Base-by-base conservation (phyloP, 148 eudicot species). In the Fagopyrum esculentum region DNA sequence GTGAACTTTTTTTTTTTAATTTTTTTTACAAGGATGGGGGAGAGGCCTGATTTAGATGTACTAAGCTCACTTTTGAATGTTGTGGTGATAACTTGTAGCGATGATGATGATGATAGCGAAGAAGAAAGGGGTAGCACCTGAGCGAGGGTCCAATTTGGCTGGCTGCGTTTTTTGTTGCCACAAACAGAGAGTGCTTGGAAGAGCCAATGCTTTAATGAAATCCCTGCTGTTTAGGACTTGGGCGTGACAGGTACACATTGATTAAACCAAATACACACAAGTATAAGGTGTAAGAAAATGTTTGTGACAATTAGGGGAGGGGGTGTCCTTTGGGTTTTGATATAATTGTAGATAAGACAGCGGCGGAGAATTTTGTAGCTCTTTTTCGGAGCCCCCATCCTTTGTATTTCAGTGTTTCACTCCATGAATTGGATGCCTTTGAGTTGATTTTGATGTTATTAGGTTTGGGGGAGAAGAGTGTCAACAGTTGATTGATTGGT, bases 81-180 rank as follows among this genome's bases (percentile, higher is more conserved):
- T 45, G 6, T 2, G 3, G 12, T 71, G 52, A 46, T 71, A 8
- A 70, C 8, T n/a, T 86, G 84, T 91, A 95, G 99, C 73, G 99
- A 92, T 71, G 96, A 84, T 49, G 89, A 93, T 75, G 99, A 86
- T 74, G 90, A 87, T 75, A 86, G 94, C 77, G 97, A 87, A 84
- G 93, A 87, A 76, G 96, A 95, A 55, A 51, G 79, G 35, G 82
- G 82, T 35, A 66, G 47, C 73, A 75, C 86, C 80, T 91, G 74
- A 89, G 69, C 30, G 16, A 61, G 0, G 60, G 60, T n/a, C 19
- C 60, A 54, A 44, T 35, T 79, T 74, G 54, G 12, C 63, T 30
- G 55, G 35, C 26, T 60, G 29, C 8, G 43, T 55, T 56, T 56
- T 56, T 16, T 56, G n/a, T 56, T 56, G 63, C 69, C n/a, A 30